Conservation (phyloP, 352 stramenopile genomes). For the Phytophthora sp. region DNA sequence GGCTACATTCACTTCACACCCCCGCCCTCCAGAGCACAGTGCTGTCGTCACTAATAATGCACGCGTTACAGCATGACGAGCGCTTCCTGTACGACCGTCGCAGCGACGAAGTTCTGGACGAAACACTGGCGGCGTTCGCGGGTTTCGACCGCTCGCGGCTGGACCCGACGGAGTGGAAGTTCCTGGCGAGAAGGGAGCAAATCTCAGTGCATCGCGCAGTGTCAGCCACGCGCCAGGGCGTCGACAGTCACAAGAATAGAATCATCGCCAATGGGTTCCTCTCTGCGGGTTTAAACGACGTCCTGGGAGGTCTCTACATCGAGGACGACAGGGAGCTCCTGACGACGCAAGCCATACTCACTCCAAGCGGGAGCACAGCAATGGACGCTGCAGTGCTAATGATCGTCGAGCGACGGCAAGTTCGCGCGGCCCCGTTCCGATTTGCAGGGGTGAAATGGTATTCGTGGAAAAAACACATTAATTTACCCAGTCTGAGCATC, state of each 20-base stretch:
- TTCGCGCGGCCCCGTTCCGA: conserved; percentile 48
- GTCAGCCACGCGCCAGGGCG: conserved; percentile 1
- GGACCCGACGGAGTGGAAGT: conserved; percentile 40
- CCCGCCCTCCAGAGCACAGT: too few species aligned
- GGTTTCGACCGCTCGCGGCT: conserved; percentile 46
- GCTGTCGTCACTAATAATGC: too few species aligned
- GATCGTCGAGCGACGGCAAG: conserved; percentile 37
- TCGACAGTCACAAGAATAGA: conserved; percentile 30
- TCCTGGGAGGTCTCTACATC: conserved; percentile 50
- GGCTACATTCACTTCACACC: conserved; percentile 23
- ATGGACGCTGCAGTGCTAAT: conserved; percentile 50
- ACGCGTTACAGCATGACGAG: conserved; percentile 45
- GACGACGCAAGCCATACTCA: conserved; percentile 47
- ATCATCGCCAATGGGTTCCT: conserved; percentile 57
- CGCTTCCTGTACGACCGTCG: conserved; percentile 45
- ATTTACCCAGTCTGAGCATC: conserved; percentile 5
- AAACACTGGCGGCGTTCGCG: conserved; percentile 50
- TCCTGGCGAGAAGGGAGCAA: conserved; percentile 45
- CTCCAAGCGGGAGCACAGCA: conserved; percentile 25
- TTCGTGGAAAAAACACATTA: conserved; percentile 37
- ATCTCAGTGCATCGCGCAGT: conserved; percentile 42
- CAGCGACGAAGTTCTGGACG: conserved; percentile 54
- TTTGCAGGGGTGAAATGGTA: conserved; percentile 70
- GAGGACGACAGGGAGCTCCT: conserved; percentile 47
- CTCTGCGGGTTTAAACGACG: conserved; percentile 39